phyloP scores from a whole-genome alignment of 2,329 filamentous ascomycete genomes.

The Camillea tinctor region DNA sequence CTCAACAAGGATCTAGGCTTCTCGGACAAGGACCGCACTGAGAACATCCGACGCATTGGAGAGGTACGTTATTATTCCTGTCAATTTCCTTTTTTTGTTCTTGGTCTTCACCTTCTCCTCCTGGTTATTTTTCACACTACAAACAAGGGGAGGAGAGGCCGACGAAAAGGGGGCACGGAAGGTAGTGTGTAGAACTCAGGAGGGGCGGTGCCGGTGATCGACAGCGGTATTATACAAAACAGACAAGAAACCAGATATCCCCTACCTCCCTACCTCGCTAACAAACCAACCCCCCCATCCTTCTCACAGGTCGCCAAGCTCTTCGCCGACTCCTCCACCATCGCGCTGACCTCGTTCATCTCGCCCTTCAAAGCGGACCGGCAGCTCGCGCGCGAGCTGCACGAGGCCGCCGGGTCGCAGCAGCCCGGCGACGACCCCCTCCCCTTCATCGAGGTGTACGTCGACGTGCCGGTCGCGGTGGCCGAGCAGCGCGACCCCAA shows the following conservation, averaged over 20 bases:
- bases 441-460: slow-evolving; percentile 89
- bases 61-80: slow-evolving; percentile 56
- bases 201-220: neutral
- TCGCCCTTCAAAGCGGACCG: slow-evolving; percentile 90
- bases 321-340: slow-evolving; percentile 84
- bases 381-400: slow-evolving; percentile 75
- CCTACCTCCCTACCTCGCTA: neutral
- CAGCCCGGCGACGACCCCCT: slow-evolving; percentile 63
- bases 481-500: slow-evolving; percentile 96
- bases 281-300: neutral
- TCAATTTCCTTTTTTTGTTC: neutral
- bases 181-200: neutral
- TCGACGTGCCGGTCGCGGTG: slow-evolving; percentile 87
- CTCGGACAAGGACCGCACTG: slow-evolving; percentile 86
- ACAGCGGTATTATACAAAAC: neutral
- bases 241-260: neutral
- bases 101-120: neutral
- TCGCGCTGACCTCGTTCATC: slow-evolving; percentile 96
- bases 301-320: slow-evolving; percentile 92
- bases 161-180: neutral
- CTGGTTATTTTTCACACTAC: neutral
- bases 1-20: slow-evolving; percentile 98
- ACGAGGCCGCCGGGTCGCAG: slow-evolving; percentile 62
- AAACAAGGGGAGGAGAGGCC: neutral
- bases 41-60: slow-evolving; percentile 96